Conservation (phyloP, 2,329 filamentous ascomycete genomes). For the Fusarium sp. region DNA sequence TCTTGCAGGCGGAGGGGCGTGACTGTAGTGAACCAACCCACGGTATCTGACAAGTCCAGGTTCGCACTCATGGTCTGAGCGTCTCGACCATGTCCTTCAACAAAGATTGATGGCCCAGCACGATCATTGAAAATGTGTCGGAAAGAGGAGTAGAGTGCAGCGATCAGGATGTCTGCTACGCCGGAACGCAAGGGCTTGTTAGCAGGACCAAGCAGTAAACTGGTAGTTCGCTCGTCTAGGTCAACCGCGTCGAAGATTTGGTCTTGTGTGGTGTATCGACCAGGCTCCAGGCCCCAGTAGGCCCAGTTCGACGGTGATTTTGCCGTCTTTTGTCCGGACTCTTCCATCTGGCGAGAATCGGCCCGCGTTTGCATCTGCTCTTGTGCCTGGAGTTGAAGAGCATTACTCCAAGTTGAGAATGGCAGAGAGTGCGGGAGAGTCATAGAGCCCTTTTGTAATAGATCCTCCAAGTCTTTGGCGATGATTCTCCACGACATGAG, state of each 20-base stretch:
- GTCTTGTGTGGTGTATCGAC: not conserved
- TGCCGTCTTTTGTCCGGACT: no score
- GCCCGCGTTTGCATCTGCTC: no score
- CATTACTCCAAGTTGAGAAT: not conserved
- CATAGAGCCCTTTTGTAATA: not conserved
- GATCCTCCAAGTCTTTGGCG: not conserved
- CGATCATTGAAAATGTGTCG: not conserved
- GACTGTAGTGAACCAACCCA: not conserved
- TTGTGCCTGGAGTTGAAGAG: not conserved
- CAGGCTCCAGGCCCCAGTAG: not conserved
- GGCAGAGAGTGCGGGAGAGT: not conserved
- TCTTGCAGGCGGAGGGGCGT: not conserved
- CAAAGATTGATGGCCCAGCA: not conserved
- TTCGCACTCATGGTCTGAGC: not conserved
- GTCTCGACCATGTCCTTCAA: not conserved
- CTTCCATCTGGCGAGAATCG: no score
- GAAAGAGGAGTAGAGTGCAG: rapidly evolving
- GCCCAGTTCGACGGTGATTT: not conserved
- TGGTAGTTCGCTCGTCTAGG: rapidly evolving
- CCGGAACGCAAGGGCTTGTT: not conserved
- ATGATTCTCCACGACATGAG: conserved; percentile 11
- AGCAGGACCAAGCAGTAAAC: not conserved
- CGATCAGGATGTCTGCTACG: not conserved
- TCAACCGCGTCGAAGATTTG: not conserved
- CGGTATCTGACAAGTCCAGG: conserved; percentile 2